Evolutionary conservation across 2,329 filamentous ascomycete species (phyloP), one percentile per base, ranked within the genome.

Genomic region (Colletotrichum neosansevieriae): DNA sequence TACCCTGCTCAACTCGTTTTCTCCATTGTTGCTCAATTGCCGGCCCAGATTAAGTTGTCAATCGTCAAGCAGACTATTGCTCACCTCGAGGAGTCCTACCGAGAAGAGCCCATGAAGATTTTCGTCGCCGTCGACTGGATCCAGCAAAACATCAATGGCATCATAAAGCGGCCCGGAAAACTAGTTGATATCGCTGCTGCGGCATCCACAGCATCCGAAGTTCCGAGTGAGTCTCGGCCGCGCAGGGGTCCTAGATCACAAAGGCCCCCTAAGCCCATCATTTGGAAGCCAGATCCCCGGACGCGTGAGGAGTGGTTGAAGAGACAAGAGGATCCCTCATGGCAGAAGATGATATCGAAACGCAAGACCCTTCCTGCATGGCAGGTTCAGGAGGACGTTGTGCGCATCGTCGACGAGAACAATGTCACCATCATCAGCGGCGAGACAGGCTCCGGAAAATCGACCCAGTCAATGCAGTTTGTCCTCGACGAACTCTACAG

Each of bases 341-440:
- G 94, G 76, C 88, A 92, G 74, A 89, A 89, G 57, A 97, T 97
- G 92, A 82, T 94, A 69, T 80, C 84, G 17, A 89, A 89, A 73
- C 87, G 96, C 49, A 87, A 91, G 76, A 88, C 85, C 53, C 82
- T 99, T 2, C 96, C 96, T 3, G 96, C 96, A 2, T 99, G 96
- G 96, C 88, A 88, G 68, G 89, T 96, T 74, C 90, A 89, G 73
- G 90, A 95, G 19, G 84, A 86, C 1, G 93, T 99, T 34, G 88
- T 98, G 10, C 79, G 87, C 19, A 92, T 92, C 0, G 92, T 99
- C 56, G 86, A 86, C 47, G 82, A 85, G 4, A 89, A 95, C 75
- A 91, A 98, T 78, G 94, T 99, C 58, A 97, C 94, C 1, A 98
- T 99, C 74, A 96, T 99, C 73, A 97, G 94, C 49, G 96, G 96